Evolutionary conservation across 345 rosid species (phyloP).

Genomic region (Rhodamnia rubescens): DNA sequence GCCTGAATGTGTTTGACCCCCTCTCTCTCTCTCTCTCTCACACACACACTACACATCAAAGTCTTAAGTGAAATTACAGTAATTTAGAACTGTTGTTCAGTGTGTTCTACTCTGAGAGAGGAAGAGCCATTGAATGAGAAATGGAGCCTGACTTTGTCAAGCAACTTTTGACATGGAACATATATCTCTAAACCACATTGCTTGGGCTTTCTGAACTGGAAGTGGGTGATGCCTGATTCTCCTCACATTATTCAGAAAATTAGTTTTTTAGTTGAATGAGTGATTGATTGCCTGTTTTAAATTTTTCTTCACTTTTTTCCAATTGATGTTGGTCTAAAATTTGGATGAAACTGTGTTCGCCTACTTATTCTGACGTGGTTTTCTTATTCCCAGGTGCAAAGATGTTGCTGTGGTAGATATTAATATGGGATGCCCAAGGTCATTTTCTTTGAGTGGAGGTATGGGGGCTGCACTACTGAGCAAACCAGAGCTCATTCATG

Average conservation of each 20-base stretch:
- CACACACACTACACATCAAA: no score
- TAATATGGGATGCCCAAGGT: conserved; percentile 95
- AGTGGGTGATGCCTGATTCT: not conserved
- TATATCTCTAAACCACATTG: not conserved
- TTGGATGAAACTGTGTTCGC: not conserved
- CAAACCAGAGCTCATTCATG: conserved; percentile 77
- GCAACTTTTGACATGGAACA: not conserved
- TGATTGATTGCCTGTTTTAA: not conserved
- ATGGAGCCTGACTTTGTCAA: not conserved
- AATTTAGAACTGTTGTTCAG: not conserved
- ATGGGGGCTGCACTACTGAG: conserved; percentile 93
- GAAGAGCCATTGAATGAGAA: not conserved
- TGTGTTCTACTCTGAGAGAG: not conserved
- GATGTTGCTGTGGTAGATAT: conserved; percentile 83
- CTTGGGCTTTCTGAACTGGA: not conserved
- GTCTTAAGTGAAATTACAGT: not conserved
- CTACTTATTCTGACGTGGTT: not conserved
- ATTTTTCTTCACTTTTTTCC: not conserved
- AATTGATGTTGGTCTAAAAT: not conserved
- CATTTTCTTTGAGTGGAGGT: conserved; percentile 90
- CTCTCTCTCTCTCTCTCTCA: not conserved
- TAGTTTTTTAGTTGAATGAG: not conserved
- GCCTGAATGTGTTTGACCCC: not conserved
- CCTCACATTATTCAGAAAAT: not conserved
- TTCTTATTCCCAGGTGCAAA: conserved; percentile 43